Percentiles rank a stretch among this genome's conserved stretches.
phyloP scores from a whole-genome alignment of 2,329 filamentous ascomycete genomes.

The Cladosporium sphaerospermum region DNA sequence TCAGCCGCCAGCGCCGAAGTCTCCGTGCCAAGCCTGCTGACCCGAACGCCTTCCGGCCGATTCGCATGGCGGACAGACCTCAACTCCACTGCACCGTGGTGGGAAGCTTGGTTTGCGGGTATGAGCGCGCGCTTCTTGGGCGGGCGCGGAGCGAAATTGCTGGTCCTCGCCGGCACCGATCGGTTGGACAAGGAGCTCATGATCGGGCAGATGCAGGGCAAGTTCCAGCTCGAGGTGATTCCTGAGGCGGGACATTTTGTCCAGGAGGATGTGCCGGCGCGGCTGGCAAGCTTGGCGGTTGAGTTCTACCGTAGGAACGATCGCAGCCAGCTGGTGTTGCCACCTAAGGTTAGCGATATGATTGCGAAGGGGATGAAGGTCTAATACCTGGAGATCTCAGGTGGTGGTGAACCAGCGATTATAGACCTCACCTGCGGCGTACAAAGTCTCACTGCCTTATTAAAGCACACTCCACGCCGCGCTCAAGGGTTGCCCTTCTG shows the following conservation, averaged over 20 bases:
- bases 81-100: constrained; percentile 76
- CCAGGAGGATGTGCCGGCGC: constrained; percentile 89
- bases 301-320: constrained; percentile 94
- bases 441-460: no score
- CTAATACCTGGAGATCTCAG: constrained; percentile 22
- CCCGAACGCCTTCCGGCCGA: constrained; percentile 31
- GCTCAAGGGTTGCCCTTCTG: no score
- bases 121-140: constrained; percentile 82
- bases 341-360: constrained; percentile 69
- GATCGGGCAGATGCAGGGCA: constrained; percentile 97
- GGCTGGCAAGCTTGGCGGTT: constrained; percentile 74
- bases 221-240: constrained; percentile 92
- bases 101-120: constrained; percentile 88
- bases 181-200: constrained; percentile 84
- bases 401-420: neutral
- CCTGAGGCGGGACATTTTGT: constrained; percentile 95
- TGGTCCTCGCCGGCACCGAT: constrained; percentile 84
- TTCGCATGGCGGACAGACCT: constrained; percentile 88
- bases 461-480: no score
- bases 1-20: constrained; percentile 77
- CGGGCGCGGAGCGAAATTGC: constrained; percentile 73
- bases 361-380: constrained; percentile 46
- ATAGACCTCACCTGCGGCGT: no score
- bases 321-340: constrained; percentile 73
- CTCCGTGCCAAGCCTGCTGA: constrained; percentile 77